Evolutionary conservation across 2,329 filamentous ascomycete species (phyloP), one percentile per base, ranked within the genome.

Genomic region (Verticillium nubilum): DNA sequence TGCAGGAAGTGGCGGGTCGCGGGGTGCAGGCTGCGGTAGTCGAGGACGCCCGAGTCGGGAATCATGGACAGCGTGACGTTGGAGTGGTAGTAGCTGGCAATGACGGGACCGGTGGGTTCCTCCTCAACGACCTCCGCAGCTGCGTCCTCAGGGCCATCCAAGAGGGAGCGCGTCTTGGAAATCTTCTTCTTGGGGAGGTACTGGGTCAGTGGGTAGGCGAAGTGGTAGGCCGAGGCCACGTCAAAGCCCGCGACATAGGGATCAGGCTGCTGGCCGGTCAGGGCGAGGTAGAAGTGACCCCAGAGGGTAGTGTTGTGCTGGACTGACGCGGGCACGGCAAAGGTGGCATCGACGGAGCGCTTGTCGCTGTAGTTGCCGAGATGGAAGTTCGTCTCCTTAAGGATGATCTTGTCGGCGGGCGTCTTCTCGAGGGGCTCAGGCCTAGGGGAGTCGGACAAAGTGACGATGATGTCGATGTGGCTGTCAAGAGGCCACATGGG

Each of bases 271-370:
- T 85, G 84, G 58, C 93, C 94, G 10, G 86, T 78, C 64, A 96
- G 84, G 12, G 86, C 91, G 62, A 98, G 79, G 68, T 92, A 97
- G 74, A 98, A 96, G 73, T 99, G 95, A 2, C 91, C 94, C 87
- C 91, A 97, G 10, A 99, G 83, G 1, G 94, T 97, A 33, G 91
- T 92, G 72, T 98, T 98, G 66, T 92, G 83, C 79, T 97, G 93
- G 0, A 96, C 92, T 50, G 85, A 81, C 62, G 81, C 80, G 2
- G 95, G 94, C 4, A 98, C 86, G 3, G 81, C 76, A 70, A 99
- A 92, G 37, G 81, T 87, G 6, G 90, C 90, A 66, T 94, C 87
- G 60, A 93, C 82, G 58, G 88, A 82, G 60, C 95, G 86, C 69
- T 83, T 88, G 68, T 98, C 92, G 60, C 86, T 88, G 70, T 82